Evolutionary conservation across 139 green algal species (phyloP), one percentile per base, ranked within the genome.

Genomic region (Chlorella vulgaris): DNA sequence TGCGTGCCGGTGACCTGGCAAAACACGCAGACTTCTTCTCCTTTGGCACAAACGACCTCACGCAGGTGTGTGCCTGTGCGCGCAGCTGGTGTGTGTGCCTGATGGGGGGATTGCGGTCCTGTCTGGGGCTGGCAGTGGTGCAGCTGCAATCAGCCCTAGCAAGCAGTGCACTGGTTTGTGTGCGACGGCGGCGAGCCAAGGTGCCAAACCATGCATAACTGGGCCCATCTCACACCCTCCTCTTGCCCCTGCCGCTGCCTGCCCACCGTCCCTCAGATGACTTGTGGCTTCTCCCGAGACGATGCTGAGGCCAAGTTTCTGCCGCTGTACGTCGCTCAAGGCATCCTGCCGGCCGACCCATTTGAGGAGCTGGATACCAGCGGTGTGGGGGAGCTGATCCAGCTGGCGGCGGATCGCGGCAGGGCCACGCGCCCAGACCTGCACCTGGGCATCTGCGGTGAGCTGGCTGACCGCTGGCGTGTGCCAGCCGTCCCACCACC

Each of bases 31-130:
- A 96, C 69, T 98, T 98, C 87, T 98, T 98, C 90, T 93, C 82
- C 69, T 95, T 98, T 81, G 95, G 95, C 63, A 97, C 93, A 61
- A 98, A 98, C 87, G 95, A 98, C 85, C 88, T 98, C 21, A 98
- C 95, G 13, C 95, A 98, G 89, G 91, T 94, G 83, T 73, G 55
- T n/a, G n/a, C n/a, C n/a, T n/a, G n/a, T 55, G 47, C 47, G 13
- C 47, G 10, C 47, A 55, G 47, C 47, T 10, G 13, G 13, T 55
- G 47, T 55, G n/a, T n/a, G n/a, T n/a, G n/a, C n/a, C n/a, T n/a
- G n/a, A n/a, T n/a, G n/a, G n/a, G n/a, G n/a, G n/a, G n/a, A n/a
- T n/a, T n/a, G n/a, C n/a, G n/a, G n/a, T n/a, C n/a, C n/a, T n/a
- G n/a, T n/a, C n/a, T n/a, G n/a, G n/a, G n/a, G n/a, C n/a, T n/a